Base-by-base conservation (phyloP, 1,139 yeast genomes). In the Nematodospora anomalae region DNA sequence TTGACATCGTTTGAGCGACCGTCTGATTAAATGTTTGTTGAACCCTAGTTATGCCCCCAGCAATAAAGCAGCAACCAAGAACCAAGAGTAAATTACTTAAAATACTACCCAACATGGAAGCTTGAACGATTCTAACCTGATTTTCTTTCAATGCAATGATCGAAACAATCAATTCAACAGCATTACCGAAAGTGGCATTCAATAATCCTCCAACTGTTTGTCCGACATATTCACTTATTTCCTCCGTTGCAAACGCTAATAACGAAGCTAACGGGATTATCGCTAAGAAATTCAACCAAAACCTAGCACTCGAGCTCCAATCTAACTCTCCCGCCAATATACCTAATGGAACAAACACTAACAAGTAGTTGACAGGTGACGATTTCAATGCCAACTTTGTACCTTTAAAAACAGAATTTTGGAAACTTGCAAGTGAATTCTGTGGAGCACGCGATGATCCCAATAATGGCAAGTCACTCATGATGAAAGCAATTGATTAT, bases 131-230 rank as follows among this genome's bases (percentile, higher is more conserved):
- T 48, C 96, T 76, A 36, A 92, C 80, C 62, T 92, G 96, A 49
- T 89, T 88, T 30, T 85, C 83, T 49, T 67, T 71, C 53, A 94
- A 71, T 1, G 98, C 98, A 51, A 92, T 88, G 22, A 92, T 70
- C 1, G 96, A 88, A 32, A 92, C 97, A 60, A 92, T 92, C 47
- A 94, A 79, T 64, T 92, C 98, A 20, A 71, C 76, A 67, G 96
- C 97, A 61, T 92, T 92, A 42, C 98, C 98, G 58, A 92, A 86
- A 7, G 97, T 90, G 3, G 97, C 97, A 64, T 92, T 92, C 53
- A 92, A 70, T 47, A 92, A 71, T 0, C 97, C 97, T 13, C 97
- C 97, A 20, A 90, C 51, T 6, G 97, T 89, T 53, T 87, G 75
- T 28, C 97, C 97, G 16, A 88, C 89, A 47, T 84, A 81, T 42